Percentiles rank a stretch among this genome's conserved stretches.
Evolutionary conservation across 352 stramenopile genomes (phyloP).

Genomic region (Peronospora belbahrii): DNA sequence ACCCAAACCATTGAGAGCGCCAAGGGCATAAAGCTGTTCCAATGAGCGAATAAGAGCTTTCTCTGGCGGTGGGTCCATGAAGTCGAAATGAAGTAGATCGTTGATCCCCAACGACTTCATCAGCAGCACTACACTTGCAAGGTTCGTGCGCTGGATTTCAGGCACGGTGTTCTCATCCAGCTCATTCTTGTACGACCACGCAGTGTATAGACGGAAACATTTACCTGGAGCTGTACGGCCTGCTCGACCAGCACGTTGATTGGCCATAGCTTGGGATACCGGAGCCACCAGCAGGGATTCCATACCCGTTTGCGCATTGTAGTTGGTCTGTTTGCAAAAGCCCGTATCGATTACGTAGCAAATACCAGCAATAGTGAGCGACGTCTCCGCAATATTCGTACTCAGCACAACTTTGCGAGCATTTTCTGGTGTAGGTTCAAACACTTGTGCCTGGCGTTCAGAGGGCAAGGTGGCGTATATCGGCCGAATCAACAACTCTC

Average conservation of each 20-base stretch:
- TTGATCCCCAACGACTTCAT: conserved; percentile 99
- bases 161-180: conserved; percentile 98
- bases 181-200: conserved; percentile 98
- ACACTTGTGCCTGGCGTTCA: conserved; percentile 98
- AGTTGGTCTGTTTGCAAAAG: conserved; percentile 99
- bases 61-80: conserved; percentile 98
- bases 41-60: conserved; percentile 97
- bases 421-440: conserved; percentile 93
- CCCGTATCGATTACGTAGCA: conserved; percentile 99
- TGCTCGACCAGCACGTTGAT: conserved; percentile 93
- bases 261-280: conserved; percentile 94
- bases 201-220: conserved; percentile 98
- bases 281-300: conserved; percentile 98
- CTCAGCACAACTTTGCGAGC: conserved; percentile 97
- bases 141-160: conserved; percentile 94
- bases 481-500: conserved; percentile 97
- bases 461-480: conserved; percentile 98
- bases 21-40: conserved; percentile 98
- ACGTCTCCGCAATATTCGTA: conserved; percentile 99
- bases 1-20: conserved; percentile 97
- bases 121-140: conserved; percentile 96
- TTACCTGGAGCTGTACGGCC: conserved; percentile 96
- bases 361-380: conserved; percentile 98
- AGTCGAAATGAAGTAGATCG: conserved; percentile 99
- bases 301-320: conserved; percentile 98